phyloP scores from a whole-genome alignment of 768 basidiomycete genomes.

The Lentinula aciculospora region DNA sequence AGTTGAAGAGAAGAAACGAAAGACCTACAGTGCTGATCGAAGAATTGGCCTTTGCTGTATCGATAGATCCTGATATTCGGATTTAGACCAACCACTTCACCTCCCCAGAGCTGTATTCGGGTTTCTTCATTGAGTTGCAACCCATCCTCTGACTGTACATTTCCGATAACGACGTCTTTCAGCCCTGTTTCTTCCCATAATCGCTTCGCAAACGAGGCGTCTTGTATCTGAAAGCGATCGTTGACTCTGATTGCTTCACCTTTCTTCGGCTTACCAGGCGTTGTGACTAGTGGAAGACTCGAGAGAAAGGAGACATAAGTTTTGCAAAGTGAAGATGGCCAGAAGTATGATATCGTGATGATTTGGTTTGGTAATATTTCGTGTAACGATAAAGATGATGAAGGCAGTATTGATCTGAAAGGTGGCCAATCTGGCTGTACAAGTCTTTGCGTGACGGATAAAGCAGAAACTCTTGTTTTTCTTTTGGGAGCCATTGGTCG shows the following conservation, averaged over 20 bases:
- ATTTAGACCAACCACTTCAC: conserved; percentile 1
- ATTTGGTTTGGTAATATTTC: neutral
- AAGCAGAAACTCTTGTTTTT: neutral
- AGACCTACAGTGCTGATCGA: conserved; percentile 1
- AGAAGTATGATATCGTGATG: neutral
- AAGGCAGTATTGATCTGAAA: neutral
- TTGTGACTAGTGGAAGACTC: neutral
- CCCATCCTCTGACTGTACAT: conserved; percentile 1
- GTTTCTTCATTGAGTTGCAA: neutral
- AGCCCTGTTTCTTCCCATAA: conserved; percentile 4
- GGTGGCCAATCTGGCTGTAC: neutral
- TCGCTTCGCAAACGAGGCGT: neutral
- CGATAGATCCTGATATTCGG: conserved; percentile 4
- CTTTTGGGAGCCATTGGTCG: neutral
- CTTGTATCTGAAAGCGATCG: conserved; percentile 4
- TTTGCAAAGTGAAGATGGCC: conserved; percentile 1
- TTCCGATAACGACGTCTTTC: neutral
- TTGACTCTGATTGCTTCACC: conserved; percentile 5
- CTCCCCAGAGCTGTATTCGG: neutral
- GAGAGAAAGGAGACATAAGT: conserved; percentile 4
- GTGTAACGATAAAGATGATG: neutral
- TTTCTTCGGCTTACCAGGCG: conserved; percentile 4
- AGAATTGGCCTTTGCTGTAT: conserved; percentile 3
- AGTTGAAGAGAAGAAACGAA: neutral
- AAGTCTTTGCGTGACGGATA: neutral